phyloP scores from a whole-genome alignment of 2,329 filamentous ascomycete species.

The Cercospora berteroae region DNA sequence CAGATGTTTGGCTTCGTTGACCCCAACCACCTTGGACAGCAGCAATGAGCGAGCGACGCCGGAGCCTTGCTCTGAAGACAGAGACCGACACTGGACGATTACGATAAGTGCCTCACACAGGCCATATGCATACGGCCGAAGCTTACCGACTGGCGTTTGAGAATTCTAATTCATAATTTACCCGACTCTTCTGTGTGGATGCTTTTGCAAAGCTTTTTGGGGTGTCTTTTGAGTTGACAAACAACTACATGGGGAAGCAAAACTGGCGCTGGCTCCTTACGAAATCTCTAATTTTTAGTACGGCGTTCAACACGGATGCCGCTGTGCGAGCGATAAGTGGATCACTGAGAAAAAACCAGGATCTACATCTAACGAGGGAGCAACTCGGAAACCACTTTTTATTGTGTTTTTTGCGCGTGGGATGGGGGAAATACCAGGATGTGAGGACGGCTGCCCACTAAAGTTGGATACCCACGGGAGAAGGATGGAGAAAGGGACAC shows the following conservation, averaged over 20 bases:
- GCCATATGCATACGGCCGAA: conserved; percentile 14
- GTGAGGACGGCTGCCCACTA: conserved; percentile 14
- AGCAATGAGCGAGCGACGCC: conserved; percentile 20
- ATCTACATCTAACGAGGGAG: conserved; percentile 9
- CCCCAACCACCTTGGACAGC: conserved; percentile 39
- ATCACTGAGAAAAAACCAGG: not conserved
- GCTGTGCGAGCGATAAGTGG: conserved; percentile 18
- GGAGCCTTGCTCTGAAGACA: conserved; percentile 14
- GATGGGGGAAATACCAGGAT: conserved; percentile 1
- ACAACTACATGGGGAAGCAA: not conserved
- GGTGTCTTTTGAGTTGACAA: conserved; percentile 8
- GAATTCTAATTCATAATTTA: conserved; percentile 27
- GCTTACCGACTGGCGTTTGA: conserved; percentile 22
- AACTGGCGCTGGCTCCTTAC: conserved; percentile 15
- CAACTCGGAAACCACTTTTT: not conserved
- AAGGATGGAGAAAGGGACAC: not conserved
- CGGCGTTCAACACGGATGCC: conserved; percentile 18
- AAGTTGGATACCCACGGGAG: conserved; percentile 9
- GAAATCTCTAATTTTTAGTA: conserved; percentile 24
- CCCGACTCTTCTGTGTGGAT: conserved; percentile 29
- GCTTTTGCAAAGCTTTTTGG: conserved; percentile 20
- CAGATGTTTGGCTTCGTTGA: conserved; percentile 50
- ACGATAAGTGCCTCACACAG: conserved; percentile 20
- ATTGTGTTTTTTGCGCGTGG: not conserved
- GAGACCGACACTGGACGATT: conserved; percentile 22